A percentile compares a stretch with the other conserved stretches of the same genome.
These are phyloP conservation scores for Ceratobasidium sp. DNA, from an alignment of 1,284 basidiomycete genomes.

Conservation along the genomic window DNA sequence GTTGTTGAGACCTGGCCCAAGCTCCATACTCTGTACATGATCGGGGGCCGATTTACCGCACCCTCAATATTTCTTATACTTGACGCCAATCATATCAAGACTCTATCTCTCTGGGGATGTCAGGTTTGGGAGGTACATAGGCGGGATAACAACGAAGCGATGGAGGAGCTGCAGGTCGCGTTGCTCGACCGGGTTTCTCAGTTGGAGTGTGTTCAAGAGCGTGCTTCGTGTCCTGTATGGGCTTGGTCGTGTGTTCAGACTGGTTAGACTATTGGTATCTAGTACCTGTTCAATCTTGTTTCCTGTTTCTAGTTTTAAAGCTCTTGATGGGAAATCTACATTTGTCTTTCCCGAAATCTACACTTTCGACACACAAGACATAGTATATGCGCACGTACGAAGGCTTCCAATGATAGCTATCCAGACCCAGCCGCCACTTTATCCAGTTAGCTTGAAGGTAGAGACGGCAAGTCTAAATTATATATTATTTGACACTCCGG, in stretches of 20 bases:
- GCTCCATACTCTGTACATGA: background rate
- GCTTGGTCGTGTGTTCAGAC: background rate
- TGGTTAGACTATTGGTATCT: too few species aligned
- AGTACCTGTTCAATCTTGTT: too few species aligned
- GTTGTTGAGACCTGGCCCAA: slow-evolving; percentile 5
- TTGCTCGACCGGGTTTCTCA: background rate
- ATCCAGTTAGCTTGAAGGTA: too few species aligned
- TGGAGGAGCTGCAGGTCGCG: background rate
- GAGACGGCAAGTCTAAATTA: too few species aligned
- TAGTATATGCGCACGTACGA: too few species aligned
- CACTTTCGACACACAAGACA: too few species aligned
- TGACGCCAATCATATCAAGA: background rate
- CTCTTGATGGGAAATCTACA: too few species aligned
- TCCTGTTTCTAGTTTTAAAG: too few species aligned
- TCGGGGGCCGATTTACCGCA: background rate
- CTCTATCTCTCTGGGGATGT: background rate
- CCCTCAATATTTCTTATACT: background rate
- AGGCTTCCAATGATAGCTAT: too few species aligned
- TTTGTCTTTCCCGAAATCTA: too few species aligned
- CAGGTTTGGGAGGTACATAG: background rate
- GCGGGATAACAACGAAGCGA: background rate
- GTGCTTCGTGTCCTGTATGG: background rate
- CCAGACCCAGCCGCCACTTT: too few species aligned
- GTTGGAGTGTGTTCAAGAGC: background rate
- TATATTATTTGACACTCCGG: too few species aligned